Base-by-base conservation (phyloP, 129 eudicot genomes). In the Pittosporum tobira region DNA sequence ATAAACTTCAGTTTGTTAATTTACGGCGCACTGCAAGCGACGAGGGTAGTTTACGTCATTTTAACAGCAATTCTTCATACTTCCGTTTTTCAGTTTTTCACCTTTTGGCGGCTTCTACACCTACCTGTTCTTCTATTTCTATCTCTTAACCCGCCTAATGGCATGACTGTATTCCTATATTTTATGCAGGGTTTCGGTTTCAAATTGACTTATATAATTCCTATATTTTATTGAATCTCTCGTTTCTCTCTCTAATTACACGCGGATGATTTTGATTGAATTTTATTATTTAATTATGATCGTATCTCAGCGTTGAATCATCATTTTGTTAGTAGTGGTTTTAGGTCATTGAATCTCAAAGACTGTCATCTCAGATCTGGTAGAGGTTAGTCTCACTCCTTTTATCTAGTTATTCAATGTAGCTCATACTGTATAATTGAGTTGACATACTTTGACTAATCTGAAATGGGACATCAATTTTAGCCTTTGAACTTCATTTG, bases 231-330 rank as follows among this genome's bases (percentile, higher is more conserved):
- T 11, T 31, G 30, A 43, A 44, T 45, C 5, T 60, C 36, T 44
- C 18, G 21, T 16, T 48, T 61, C 49, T 61, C 65, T 24, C 53
- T 26, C 25, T 20, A 61, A 47, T 61, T 45, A 16, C 22, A 60
- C 28, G 51, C 20, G 19, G 27, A 40, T 61, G 3, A 61, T 19
- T 3, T 56, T 56, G 61, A 31, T 37, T 21, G 10, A 61, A 2
- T 61, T 61, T 24, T 46, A 5, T 36, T 40, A 5, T 58, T 40
- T 12, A 38, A 58, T 31, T 56, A n/a, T 45, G 31, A 18, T 6
- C 1, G 36, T 15, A 5, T 51, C 5, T 26, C 1, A 11, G 46
- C 3, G 46, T 14, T 14, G n/a, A 40, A n/a, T 40, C 46, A 10
- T 40, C 46, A 10, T 5, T 16, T 50, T 50, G 30, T n/a, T n/a